Evolutionary conservation across 2,329 filamentous ascomycete species (phyloP), one percentile per base, ranked within the genome.

Genomic region (Sarocladiaceae sp.): DNA sequence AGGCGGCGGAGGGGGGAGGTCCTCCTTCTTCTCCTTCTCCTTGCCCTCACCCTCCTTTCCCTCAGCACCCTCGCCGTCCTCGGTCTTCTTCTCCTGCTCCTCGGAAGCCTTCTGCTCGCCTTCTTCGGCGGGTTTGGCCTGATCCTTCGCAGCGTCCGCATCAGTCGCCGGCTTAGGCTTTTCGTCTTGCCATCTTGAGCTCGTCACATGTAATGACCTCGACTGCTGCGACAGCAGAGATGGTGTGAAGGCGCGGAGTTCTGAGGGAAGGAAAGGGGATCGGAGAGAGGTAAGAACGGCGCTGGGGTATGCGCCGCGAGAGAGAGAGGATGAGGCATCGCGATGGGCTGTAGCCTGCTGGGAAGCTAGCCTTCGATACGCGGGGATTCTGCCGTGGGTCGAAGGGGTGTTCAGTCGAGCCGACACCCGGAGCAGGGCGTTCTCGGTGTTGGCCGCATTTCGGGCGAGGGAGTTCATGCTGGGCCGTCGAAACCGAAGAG

Each of bases 1-100:
- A 16, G 90, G 91, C n/a, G 93, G 91, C 12, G 90, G 91, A 18
- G 91, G 88, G 11, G 90, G 83, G 21, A 79, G 65, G 49, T 88
- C 80, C 55, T 87, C 79, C 60, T 82, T 75, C 61, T 83, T 74
- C 59, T 78, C 68, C 48, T 76, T 65, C 50, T 80, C 69, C 56
- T 79, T 70, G 46, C 74, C 68, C 42, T 75, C 67, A 34, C 76
- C 57, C 41, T 68, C 60, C 44, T 69, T 62, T 24, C 66, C 67
- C 20, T 74, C 63, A 41, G 74, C 63, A 47, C 73, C 67, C 41
- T 68, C 59, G 46, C 70, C 65, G 34, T 68, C 58, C 33, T 70
- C 63, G 46, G 65, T 55, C 46, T 61, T 56, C 35, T 55, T 56
- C 41, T 62, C 59, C 32, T 60, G 58, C n/a, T 65, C 59, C 10